A percentile compares a stretch with the other conserved stretches of the same genome.
Evolutionary conservation across 1,284 basidiomycete genomes (phyloP).

Genomic region (Fomitiporia mediterranea): DNA sequence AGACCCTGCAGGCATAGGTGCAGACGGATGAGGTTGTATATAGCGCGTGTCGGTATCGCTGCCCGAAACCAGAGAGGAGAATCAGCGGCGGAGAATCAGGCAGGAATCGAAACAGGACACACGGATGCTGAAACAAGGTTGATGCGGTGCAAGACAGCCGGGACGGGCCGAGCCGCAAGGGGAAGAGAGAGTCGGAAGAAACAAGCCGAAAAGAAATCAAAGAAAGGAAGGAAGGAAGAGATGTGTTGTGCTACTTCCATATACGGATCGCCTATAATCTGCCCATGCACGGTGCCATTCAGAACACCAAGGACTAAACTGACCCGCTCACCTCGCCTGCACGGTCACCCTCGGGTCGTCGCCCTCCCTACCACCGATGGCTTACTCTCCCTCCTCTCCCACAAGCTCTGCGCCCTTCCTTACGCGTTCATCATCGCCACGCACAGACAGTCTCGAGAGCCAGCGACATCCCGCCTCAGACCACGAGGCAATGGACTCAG

Average conservation of each 20-base stretch:
- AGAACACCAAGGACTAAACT: not conserved
- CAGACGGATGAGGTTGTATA: not conserved
- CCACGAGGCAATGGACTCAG: not conserved
- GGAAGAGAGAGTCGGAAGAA: not conserved
- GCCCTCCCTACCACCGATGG: not conserved
- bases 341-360: not conserved
- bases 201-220: not conserved
- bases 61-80: not conserved
- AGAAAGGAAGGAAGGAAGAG: not conserved
- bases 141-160: not conserved
- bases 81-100: not conserved
- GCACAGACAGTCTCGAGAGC: not conserved
- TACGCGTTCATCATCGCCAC: not conserved
- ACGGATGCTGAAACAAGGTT: too few species aligned
- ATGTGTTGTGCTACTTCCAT: too few species aligned
- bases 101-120: not conserved
- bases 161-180: not conserved
- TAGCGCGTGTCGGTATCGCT: not conserved
- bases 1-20: not conserved
- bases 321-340: not conserved
- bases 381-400: slow-evolving; percentile 1
- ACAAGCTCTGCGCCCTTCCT: slow-evolving; percentile 7
- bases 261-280: too few species aligned
- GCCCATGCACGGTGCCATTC: not conserved
- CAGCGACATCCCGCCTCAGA: too few species aligned